Evolutionary conservation across 2,329 filamentous ascomycete genomes (phyloP).

Genomic region (Fusarium buxicola): DNA sequence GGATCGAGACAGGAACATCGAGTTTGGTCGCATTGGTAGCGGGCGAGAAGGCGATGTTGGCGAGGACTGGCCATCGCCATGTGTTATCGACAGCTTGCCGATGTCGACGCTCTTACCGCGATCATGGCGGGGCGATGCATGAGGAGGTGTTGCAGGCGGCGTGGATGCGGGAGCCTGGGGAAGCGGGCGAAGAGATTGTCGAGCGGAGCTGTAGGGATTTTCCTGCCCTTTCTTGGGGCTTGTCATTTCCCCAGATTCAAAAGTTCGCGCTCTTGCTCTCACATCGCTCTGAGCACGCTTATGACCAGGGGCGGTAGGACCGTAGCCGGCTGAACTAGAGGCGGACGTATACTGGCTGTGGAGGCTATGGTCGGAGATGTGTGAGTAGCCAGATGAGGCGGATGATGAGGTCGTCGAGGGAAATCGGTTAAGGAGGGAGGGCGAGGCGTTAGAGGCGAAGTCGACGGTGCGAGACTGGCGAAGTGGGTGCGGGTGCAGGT

Average conservation of each 20-base stretch:
- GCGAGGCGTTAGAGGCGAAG: constrained; percentile 52
- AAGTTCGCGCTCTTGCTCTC: constrained; percentile 63
- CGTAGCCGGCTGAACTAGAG: constrained; percentile 67
- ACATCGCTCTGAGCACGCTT: constrained; percentile 83
- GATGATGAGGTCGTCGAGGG: constrained; percentile 77
- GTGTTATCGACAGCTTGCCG: constrained; percentile 63
- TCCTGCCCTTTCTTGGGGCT: constrained; percentile 61
- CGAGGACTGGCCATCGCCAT: constrained; percentile 56
- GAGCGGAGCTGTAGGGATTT: constrained; percentile 76
- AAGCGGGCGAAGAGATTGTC: constrained; percentile 81
- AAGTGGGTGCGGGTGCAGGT: constrained; percentile 50
- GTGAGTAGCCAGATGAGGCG: constrained; percentile 76
- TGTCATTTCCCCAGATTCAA: constrained; percentile 59
- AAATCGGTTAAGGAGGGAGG: constrained; percentile 65
- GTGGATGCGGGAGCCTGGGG: constrained; percentile 70
- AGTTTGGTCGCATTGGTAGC: constrained; percentile 65
- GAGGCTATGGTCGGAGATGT: constrained; percentile 68
- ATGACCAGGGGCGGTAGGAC: constrained; percentile 62
- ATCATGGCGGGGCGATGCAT: constrained; percentile 56
- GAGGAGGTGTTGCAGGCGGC: constrained; percentile 55
- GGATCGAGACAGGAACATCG: constrained; percentile 69
- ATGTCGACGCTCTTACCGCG: constrained; percentile 75
- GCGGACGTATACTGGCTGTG: constrained; percentile 74
- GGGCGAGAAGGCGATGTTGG: constrained; percentile 58
- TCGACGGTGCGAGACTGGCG: constrained; percentile 67